phyloP scores from a whole-genome alignment of 225 moss, liverwort and hornwort species.

The Polytrichum formosum region DNA sequence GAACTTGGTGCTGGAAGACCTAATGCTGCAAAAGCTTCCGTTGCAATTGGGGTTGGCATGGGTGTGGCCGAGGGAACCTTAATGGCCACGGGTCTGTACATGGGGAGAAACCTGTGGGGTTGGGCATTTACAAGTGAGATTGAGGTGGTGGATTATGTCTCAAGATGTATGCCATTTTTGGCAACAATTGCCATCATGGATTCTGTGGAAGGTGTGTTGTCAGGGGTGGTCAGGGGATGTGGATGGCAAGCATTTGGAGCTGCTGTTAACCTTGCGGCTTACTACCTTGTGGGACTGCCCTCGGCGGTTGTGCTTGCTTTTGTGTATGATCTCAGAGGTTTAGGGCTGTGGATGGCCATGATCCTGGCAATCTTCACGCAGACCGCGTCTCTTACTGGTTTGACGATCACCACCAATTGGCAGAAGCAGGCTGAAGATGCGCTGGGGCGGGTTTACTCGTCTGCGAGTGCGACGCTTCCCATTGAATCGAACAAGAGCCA shows the following conservation, averaged over 20 bases:
- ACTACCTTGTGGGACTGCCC: constrained; percentile 35
- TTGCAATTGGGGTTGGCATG: constrained; percentile 24
- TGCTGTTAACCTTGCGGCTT: constrained; percentile 33
- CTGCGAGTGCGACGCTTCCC: constrained; percentile 19
- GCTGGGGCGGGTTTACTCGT: constrained; percentile 21
- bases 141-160: constrained; percentile 25
- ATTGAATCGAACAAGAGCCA: constrained; percentile 7
- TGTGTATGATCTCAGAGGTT: constrained; percentile 19
- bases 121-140: constrained; percentile 32
- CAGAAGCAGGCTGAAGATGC: constrained; percentile 51
- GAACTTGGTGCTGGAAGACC: constrained; percentile 73
- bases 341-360: constrained; percentile 49
- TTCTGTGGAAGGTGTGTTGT: constrained; percentile 26
- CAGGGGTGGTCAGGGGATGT: constrained; percentile 40
- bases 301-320: constrained; percentile 26
- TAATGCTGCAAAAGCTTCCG: constrained; percentile 48
- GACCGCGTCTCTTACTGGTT: constrained; percentile 19
- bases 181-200: constrained; percentile 22
- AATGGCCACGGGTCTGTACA: constrained; percentile 19
- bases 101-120: constrained; percentile 37
- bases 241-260: constrained; percentile 37
- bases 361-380: constrained; percentile 42
- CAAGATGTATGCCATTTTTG: constrained; percentile 24
- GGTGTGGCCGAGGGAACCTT: constrained; percentile 37
- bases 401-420: constrained; percentile 52